These are phyloP conservation scores for Talaromyces nanjingensis DNA, from an alignment of 495 filamentous ascomycete genomes.

Conservation along the genomic window DNA sequence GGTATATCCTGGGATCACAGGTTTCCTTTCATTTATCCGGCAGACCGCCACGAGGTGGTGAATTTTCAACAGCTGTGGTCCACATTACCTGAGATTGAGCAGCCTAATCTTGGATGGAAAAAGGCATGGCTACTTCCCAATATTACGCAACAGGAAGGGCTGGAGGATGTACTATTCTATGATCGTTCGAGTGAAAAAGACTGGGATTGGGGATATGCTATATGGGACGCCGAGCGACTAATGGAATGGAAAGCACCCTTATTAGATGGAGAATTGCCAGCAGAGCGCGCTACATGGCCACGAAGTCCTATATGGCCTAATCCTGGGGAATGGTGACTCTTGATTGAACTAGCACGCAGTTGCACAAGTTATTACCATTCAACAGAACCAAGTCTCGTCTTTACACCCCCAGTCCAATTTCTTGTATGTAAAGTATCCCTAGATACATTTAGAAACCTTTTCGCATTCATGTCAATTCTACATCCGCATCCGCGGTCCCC, in stretches of 20 bases:
- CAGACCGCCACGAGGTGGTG: conserved; percentile 10
- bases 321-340: not conserved
- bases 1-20: not conserved
- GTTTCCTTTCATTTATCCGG: conserved; percentile 13
- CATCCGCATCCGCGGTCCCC: not conserved
- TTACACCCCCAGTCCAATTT: too few species aligned
- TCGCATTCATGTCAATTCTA: not conserved
- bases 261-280: not conserved
- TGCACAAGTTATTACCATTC: too few species aligned
- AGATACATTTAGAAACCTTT: too few species aligned
- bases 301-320: not conserved
- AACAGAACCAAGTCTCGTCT: too few species aligned
- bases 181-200: conserved; percentile 1
- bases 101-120: conserved; percentile 15
- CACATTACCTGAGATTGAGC: conserved; percentile 13
- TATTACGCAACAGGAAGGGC: not conserved
- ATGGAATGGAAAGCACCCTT: not conserved
- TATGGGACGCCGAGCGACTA: conserved; percentile 9
- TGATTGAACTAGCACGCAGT: too few species aligned
- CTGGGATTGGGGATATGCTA: conserved; percentile 12
- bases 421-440: too few species aligned
- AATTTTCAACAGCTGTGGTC: conserved; percentile 15
- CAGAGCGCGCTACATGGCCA: not conserved
- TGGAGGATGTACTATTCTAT: conserved; percentile 5
- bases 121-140: conserved; percentile 1